Evolutionary conservation across 164 flowering plant genomes (phyloP).

Genomic region (Kingdonia uniflora): DNA sequence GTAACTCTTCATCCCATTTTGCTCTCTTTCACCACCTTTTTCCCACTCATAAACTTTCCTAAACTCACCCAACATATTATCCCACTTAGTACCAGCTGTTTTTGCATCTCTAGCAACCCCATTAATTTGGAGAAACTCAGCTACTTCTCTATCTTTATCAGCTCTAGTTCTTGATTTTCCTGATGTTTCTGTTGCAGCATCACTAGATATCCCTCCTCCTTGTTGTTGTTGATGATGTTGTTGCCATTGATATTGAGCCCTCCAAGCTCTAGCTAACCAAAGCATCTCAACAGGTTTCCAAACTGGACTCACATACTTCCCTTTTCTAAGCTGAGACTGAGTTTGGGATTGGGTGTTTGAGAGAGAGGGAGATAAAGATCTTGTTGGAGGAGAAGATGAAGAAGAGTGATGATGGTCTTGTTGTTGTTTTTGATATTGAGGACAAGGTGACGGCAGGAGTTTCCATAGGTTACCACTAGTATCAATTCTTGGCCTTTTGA

Average conservation of each 20-base stretch:
- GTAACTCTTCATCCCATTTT: slow-evolving; percentile 47
- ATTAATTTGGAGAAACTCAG: slow-evolving; percentile 47
- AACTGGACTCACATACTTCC: slow-evolving; percentile 72
- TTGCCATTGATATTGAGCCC: slow-evolving; percentile 46
- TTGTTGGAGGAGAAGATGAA: not conserved
- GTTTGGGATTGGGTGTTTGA: slow-evolving; percentile 27
- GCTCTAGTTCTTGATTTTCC: slow-evolving; percentile 52
- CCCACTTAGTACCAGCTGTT: slow-evolving; percentile 79
- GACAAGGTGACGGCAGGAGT: slow-evolving; percentile 25
- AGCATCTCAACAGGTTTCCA: slow-evolving; percentile 83
- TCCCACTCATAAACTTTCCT: slow-evolving; percentile 78
- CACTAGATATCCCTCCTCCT: slow-evolving; percentile 16
- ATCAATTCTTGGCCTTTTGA: slow-evolving; percentile 39
- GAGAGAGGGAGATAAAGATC: slow-evolving; percentile 33
- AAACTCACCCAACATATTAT: slow-evolving; percentile 77
- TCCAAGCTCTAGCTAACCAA: slow-evolving; percentile 73
- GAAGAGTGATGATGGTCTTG: too few species aligned
- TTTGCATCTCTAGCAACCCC: slow-evolving; percentile 64
- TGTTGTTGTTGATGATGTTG: too few species aligned
- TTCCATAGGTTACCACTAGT: slow-evolving; percentile 36
- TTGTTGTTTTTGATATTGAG: slow-evolving; percentile 14
- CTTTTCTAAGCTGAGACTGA: slow-evolving; percentile 39
- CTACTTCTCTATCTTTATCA: slow-evolving; percentile 64
- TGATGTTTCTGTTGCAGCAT: not conserved
- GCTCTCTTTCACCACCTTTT: slow-evolving; percentile 48